Evolutionary conservation across 164 flowering plant species (phyloP), one percentile per base, ranked within the genome.

Genomic region (Vitis amurensis): DNA sequence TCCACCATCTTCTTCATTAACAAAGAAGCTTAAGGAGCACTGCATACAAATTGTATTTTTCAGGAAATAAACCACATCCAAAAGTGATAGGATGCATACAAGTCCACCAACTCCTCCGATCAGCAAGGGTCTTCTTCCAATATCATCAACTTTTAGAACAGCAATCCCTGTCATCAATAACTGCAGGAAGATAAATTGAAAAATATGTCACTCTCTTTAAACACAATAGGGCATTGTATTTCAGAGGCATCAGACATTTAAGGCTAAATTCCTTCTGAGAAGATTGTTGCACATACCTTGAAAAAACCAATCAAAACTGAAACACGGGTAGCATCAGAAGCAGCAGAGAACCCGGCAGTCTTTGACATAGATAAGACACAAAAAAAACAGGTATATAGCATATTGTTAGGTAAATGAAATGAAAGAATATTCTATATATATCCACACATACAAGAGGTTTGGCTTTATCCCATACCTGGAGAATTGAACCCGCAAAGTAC

Each of bases 311-410:
- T 83, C 15, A 95, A 68, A 69, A 89, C 97, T 27, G 97, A 90
- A 72, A 95, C 88, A 77, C 93, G 82, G 47, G 98, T 87, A 50
- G 98, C 98, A 84, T 90, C 99, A 65, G 97, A 74, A 67, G 97
- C 97, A 7, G 91, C 99, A 81, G 98, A 85, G 68, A 95, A 95
- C 68, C 97, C 99, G 67, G 97, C 97, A 84, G 81, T 93, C 98
- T 88, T 68, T 47, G 64, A 55, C 30, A 23, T 17, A 64, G 23
- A 14, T 23, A 69, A 11, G 1, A 59, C 14, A 31, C 50, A 55
- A 59, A 37, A 31, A 37, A 37, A 37, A 23, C 27, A 37, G 44
- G 44, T 37, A 37, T 12, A 29, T 23, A 2, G 37, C 29, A 53
- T 47, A 64, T 10, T 1, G 27, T 63, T 61, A 55, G 27, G n/a